Evolutionary conservation across 1,139 yeast genomes (phyloP).

Genomic region (Entelexis sorbosivorans): DNA sequence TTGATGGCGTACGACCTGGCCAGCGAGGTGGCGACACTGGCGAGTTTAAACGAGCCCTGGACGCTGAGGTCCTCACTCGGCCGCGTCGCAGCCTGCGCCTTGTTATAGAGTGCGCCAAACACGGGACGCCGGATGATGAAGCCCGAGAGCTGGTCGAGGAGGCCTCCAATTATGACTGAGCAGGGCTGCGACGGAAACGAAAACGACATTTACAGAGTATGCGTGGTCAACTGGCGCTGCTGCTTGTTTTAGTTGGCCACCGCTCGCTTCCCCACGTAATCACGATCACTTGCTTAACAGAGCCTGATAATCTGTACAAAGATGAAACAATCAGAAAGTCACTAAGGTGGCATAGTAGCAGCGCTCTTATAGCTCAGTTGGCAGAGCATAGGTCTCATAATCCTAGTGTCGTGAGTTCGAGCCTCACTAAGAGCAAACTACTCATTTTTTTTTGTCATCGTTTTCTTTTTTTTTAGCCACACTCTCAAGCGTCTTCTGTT

Average conservation of each 20-base stretch:
- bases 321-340: background rate
- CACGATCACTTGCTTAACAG: background rate
- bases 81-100: constrained; percentile 30
- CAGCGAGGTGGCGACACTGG: constrained; percentile 32
- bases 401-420: constrained; percentile 19
- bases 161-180: background rate
- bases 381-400: constrained; percentile 18
- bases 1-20: constrained; percentile 35
- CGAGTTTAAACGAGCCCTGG: constrained; percentile 19
- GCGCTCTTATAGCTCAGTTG: constrained; percentile 14
- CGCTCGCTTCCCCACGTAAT: too few relatives aligned
- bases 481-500: too few relatives aligned
- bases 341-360: constrained; percentile 7
- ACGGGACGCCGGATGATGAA: constrained; percentile 33
- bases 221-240: too few relatives aligned
- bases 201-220: background rate
- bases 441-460: background rate
- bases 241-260: background rate
- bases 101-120: constrained; percentile 33
- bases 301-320: background rate
- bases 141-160: constrained; percentile 20
- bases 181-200: background rate
- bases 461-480: constrained; percentile 1
- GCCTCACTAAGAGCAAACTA: constrained; percentile 17
- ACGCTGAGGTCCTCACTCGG: constrained; percentile 23